Percentiles rank a stretch among this genome's conserved stretches.
Evolutionary conservation across 306 rosid species (phyloP).

Genomic region (Corylus heterophylla): DNA sequence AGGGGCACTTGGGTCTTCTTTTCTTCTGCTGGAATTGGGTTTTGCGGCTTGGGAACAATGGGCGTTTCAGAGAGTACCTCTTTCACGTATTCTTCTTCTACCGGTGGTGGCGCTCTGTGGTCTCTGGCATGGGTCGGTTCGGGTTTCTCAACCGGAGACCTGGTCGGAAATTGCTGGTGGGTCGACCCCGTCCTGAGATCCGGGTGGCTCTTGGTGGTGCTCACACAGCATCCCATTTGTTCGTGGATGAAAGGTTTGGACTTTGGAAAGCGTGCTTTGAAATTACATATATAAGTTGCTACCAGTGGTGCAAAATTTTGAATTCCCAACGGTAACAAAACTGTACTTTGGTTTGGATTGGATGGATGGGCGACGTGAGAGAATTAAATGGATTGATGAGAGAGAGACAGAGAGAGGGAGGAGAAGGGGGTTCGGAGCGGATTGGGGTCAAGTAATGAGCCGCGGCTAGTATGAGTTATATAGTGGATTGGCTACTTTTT

Average conservation of each 20-base stretch:
- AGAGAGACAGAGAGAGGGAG: background rate
- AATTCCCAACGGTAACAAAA: slow-evolving; percentile 50
- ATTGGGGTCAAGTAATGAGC: background rate
- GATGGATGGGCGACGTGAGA: background rate
- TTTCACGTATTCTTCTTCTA: slow-evolving; percentile 79
- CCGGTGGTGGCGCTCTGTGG: slow-evolving; percentile 20
- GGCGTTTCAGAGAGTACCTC: slow-evolving; percentile 91
- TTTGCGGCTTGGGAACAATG: slow-evolving; percentile 46
- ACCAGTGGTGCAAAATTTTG: slow-evolving; percentile 15
- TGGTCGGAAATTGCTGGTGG: slow-evolving; percentile 24
- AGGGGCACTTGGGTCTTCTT: slow-evolving; percentile 33
- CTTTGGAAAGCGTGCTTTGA: slow-evolving; percentile 31
- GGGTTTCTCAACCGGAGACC: slow-evolving; percentile 23
- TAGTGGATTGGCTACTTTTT: no score
- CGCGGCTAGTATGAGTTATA: background rate
- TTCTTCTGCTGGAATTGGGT: slow-evolving; percentile 17
- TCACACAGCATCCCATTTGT: slow-evolving; percentile 86
- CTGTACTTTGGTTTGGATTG: slow-evolving; percentile 3
- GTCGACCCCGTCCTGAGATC: slow-evolving; percentile 24
- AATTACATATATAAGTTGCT: slow-evolving; percentile 15
- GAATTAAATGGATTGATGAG: background rate
- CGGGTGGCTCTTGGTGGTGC: slow-evolving; percentile 42
- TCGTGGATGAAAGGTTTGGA: slow-evolving; percentile 4
- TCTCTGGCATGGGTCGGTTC: slow-evolving; percentile 28
- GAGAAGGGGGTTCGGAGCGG: background rate